A percentile compares a stretch with the other conserved stretches of the same genome.
These are phyloP conservation scores for Cicer pinnatifidum DNA, from an alignment of 306 rosid genomes.

Conservation along the genomic window DNA sequence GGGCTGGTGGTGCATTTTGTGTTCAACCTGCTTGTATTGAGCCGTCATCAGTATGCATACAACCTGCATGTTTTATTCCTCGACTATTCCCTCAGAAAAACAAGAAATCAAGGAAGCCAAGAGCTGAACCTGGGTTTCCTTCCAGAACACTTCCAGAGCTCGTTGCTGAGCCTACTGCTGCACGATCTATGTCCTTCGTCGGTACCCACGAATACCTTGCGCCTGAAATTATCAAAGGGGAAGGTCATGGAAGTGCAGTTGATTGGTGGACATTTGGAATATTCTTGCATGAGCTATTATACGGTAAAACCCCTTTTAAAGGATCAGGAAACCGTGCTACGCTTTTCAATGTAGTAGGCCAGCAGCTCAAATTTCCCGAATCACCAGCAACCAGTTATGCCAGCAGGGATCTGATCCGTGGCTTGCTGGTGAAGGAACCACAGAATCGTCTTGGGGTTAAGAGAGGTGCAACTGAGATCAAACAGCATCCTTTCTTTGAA, in stretches of 20 bases:
- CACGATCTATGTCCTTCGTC: constrained; percentile 96
- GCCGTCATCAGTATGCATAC: constrained; percentile 91
- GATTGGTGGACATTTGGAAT: constrained; percentile 99
- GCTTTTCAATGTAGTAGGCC: constrained; percentile 96
- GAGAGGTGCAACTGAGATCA: constrained; percentile 97
- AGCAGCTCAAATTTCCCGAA: constrained; percentile 85
- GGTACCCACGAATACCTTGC: constrained; percentile 99
- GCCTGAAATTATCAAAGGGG: constrained; percentile 96
- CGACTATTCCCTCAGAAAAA: constrained; percentile 81
- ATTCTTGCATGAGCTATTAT: constrained; percentile 88
- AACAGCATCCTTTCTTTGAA: constrained; percentile 95
- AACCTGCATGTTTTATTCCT: constrained; percentile 92
- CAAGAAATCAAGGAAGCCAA: constrained; percentile 71
- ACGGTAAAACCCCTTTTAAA: constrained; percentile 97
- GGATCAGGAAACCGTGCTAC: constrained; percentile 97
- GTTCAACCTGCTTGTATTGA: constrained; percentile 96
- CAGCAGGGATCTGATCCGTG: constrained; percentile 84
- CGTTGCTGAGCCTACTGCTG: constrained; percentile 94
- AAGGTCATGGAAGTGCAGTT: constrained; percentile 99
- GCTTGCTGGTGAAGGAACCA: constrained; percentile 94
- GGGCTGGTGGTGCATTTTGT: constrained; percentile 83
- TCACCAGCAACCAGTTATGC: constrained; percentile 89
- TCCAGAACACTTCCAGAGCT: constrained; percentile 87
- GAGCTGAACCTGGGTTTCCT: constrained; percentile 66
- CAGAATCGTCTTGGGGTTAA: constrained; percentile 95